Evolutionary conservation across 768 basidiomycete species (phyloP).

Genomic region (Russula virescens): DNA sequence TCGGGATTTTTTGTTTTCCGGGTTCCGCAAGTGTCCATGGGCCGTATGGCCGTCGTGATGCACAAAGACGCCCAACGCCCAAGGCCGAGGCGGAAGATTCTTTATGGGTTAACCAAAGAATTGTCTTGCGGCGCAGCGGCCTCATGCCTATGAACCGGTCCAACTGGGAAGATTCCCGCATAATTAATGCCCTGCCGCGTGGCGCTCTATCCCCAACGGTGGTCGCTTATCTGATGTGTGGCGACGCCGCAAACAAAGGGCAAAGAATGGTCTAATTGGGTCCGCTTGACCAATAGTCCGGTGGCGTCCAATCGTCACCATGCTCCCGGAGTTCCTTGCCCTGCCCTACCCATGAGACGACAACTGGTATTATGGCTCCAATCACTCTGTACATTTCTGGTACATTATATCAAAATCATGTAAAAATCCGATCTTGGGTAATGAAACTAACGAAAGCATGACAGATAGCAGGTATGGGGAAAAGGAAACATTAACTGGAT

Average conservation of each 20-base stretch:
- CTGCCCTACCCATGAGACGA: conserved; percentile 7
- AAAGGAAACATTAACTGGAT: conserved; percentile 14
- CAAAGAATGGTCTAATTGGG: conserved; percentile 22
- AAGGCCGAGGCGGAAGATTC: conserved; percentile 3
- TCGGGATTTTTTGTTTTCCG: conserved; percentile 8
- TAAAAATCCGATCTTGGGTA: background rate
- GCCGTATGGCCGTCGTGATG: conserved; percentile 8
- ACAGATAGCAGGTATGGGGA: conserved; percentile 5
- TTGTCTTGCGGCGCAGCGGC: conserved; percentile 17
- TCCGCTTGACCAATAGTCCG: conserved; percentile 6
- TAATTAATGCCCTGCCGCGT: conserved; percentile 15
- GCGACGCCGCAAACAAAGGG: conserved; percentile 9
- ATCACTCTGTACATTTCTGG: conserved; percentile 11
- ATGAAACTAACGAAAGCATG: conserved; percentile 15
- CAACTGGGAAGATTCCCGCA: conserved; percentile 8
- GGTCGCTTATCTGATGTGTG: conserved; percentile 20
- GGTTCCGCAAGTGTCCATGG: background rate
- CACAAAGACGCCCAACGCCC: conserved; percentile 10
- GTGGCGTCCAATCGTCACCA: conserved; percentile 16
- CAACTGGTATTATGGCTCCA: conserved; percentile 14
- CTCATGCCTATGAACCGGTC: conserved; percentile 19
- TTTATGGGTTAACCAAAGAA: conserved; percentile 1
- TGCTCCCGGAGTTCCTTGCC: conserved; percentile 1
- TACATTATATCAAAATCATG: conserved; percentile 13
- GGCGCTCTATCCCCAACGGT: conserved; percentile 15